Base-by-base conservation (phyloP, 2,329 filamentous ascomycete genomes). In the Hymenoscyphus infarciens region DNA sequence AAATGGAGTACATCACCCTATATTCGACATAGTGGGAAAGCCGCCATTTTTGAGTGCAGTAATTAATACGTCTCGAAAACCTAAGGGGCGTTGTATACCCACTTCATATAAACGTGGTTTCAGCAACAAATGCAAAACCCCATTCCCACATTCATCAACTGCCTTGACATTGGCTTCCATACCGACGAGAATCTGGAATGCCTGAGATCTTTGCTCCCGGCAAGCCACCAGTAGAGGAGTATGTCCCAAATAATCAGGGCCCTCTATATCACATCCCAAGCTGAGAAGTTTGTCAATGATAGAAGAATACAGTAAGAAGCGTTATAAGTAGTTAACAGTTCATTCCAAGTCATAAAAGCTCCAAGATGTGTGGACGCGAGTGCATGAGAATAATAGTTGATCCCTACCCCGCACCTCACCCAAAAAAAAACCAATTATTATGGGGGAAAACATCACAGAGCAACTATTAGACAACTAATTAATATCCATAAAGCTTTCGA, bases 31-130 rank as follows among this genome's bases (percentile, higher is more conserved):
- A 42, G 39, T 42, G 10, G 39, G 39, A 19, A 4, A 45, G 8
- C 39, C 19, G 8, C 39, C 39, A 45, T 19, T 16, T n/a, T 10
- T 45, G 39, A 45, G 39, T n/a, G 39, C 39, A 2, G n/a, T 45
- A 10, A 19, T 22, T 19, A 22, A 19, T 45, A 5, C n/a, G 3
- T 22, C 39, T 16, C 39, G 39, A 5, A 39, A 39, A 19, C 15
- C 39, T 7, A n/a, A 1, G 1, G 10, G 16, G 16, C 7, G n/a
- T 2, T 45, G 16, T 5, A 8, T 1, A 4, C 16, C n/a, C 2
- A 1, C 7, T 45, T 19, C 5, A 19, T 10, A 8, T 8, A 6
- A 1, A 1, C 2, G 1, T 39, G 4, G 13, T 2, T 2, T 0
- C 3, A 39, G 39, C n/a, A 45, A 6, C 5, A 45, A 13, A 19